Conservation (phyloP, 2,329 filamentous ascomycete species). For the Diaporthe sp. region DNA sequence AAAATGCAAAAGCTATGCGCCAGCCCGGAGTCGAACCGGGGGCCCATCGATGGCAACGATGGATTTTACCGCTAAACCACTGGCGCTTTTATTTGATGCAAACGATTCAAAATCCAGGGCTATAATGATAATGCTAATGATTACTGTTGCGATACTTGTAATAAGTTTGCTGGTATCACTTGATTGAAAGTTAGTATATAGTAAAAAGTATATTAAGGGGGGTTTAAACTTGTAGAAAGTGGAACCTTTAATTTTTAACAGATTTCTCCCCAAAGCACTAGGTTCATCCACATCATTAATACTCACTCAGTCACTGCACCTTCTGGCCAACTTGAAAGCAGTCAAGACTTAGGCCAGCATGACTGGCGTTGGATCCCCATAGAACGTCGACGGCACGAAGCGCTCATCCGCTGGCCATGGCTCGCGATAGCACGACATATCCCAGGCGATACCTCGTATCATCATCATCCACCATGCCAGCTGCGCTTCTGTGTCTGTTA, state of each 20-base stretch:
- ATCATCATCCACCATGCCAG: conserved; percentile 9
- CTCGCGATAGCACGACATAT: background rate
- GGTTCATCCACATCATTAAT: background rate
- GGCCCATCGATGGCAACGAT: conserved; percentile 36
- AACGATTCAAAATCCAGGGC: too few species aligned
- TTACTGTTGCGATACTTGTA: too few species aligned
- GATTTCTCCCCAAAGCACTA: too few species aligned
- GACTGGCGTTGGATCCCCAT: background rate
- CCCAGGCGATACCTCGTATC: background rate
- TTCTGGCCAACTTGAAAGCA: background rate
- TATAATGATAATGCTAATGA: too few species aligned
- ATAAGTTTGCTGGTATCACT: too few species aligned
- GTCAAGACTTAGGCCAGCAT: background rate
- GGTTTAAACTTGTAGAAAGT: too few species aligned
- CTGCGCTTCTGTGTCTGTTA: background rate
- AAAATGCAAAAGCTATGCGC: conserved; percentile 23
- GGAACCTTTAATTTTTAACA: too few species aligned
- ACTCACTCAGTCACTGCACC: background rate
- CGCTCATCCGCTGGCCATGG: background rate
- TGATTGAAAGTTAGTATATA: too few species aligned
- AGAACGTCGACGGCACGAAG: background rate
- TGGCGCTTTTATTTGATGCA: background rate
- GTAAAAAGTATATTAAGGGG: too few species aligned
- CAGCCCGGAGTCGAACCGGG: conserved; percentile 37
- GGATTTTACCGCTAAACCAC: conserved; percentile 36